A percentile compares a stretch with the other conserved stretches of the same genome.
These are phyloP conservation scores for Neurospora sp. DNA, from an alignment of 495 filamentous ascomycete genomes.

Conservation along the genomic window DNA sequence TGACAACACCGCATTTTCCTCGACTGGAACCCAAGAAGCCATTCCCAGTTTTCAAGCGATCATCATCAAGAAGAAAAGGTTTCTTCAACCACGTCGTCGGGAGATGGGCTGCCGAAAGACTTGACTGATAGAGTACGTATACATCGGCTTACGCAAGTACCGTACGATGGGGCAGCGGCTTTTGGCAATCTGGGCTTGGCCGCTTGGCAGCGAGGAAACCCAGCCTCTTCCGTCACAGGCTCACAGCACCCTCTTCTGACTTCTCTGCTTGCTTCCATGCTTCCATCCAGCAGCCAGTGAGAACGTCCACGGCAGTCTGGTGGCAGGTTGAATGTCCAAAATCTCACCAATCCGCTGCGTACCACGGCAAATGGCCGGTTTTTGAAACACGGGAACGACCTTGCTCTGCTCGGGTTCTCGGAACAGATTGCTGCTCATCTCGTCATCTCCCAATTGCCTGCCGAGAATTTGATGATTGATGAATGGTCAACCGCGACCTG, in stretches of 20 bases:
- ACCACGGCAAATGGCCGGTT: slow-evolving; percentile 10
- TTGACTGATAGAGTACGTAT: no score
- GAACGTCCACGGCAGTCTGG: neutral
- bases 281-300: neutral
- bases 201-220: neutral
- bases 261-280: neutral
- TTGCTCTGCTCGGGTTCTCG: neutral
- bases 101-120: neutral
- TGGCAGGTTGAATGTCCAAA: neutral
- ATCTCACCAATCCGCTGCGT: slow-evolving; percentile 1
- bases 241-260: neutral
- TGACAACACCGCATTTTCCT: neutral
- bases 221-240: neutral
- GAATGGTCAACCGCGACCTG: neutral
- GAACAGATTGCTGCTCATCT: neutral
- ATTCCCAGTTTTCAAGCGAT: neutral
- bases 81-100: neutral
- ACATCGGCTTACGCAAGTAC: neutral
- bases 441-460: neutral
- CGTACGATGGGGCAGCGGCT: neutral
- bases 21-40: neutral
- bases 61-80: neutral
- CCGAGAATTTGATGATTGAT: neutral
- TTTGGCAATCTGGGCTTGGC: neutral
- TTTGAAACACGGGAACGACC: slow-evolving; percentile 10